A percentile compares a stretch with the other conserved stretches of the same genome.
Conservation (phyloP, 257 asterid species). For the Scutellaria galericulata region DNA sequence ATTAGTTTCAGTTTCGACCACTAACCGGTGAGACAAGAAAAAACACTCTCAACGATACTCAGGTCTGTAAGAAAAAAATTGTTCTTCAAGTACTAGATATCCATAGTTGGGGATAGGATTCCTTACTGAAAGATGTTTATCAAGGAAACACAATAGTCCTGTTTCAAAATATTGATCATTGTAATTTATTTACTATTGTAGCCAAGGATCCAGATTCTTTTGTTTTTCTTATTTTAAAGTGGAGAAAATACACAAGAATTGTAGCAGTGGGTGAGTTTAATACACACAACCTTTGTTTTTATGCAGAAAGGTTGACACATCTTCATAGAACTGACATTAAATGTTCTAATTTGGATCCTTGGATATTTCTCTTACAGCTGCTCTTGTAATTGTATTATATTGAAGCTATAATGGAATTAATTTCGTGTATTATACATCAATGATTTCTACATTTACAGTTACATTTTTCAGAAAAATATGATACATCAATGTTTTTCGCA, state of each 20-base stretch:
- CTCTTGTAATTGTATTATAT: background rate
- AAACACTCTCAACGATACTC: background rate
- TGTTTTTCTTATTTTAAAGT: background rate
- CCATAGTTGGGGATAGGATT: background rate
- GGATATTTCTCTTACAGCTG: background rate
- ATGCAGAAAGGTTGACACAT: constrained; percentile 7
- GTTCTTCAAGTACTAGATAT: background rate
- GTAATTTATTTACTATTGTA: constrained; percentile 1
- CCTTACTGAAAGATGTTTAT: constrained; percentile 1
- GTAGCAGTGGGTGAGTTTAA: background rate
- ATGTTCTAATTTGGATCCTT: background rate
- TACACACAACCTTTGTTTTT: background rate
- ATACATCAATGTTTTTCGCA: too few species aligned
- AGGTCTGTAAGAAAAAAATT: constrained; percentile 11
- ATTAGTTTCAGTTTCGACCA: constrained; percentile 36
- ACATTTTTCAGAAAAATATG: background rate
- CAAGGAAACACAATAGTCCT: background rate
- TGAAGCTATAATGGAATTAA: background rate
- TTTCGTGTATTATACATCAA: background rate
- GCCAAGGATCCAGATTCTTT: background rate
- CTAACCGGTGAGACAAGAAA: constrained; percentile 29
- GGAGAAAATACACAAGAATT: background rate
- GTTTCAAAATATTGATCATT: background rate
- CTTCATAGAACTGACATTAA: background rate
- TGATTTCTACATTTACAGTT: background rate